These are phyloP conservation scores for Isoetes engelmannii DNA, from an alignment of 83 land plant species.

Conservation along the genomic window DNA sequence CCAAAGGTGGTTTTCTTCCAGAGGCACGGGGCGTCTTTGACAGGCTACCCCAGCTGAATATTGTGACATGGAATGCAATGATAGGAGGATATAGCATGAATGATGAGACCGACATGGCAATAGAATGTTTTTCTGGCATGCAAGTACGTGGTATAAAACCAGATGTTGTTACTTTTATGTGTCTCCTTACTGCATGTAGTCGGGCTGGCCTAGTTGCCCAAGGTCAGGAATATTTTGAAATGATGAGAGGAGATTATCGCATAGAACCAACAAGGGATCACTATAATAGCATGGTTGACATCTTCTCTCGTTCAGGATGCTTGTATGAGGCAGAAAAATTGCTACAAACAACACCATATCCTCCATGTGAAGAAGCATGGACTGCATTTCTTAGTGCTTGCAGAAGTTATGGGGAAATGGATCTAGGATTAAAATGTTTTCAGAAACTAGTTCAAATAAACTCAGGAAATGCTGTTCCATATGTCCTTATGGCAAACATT, in stretches of 20 bases:
- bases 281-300: conserved; percentile 14
- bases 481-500: too few species aligned
- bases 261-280: conserved; percentile 15
- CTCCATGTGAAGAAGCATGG: conserved; percentile 1
- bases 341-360: conserved; percentile 1
- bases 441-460: too few species aligned
- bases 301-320: conserved; percentile 8
- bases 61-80: conserved; percentile 13
- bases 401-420: conserved; percentile 3
- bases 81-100: conserved; percentile 7
- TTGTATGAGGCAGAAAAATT: conserved; percentile 7
- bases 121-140: conserved; percentile 1
- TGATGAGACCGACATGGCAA: not conserved
- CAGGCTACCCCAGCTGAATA: not conserved
- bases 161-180: conserved; percentile 1
- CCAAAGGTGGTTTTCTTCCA: not conserved
- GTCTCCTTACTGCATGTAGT: conserved; percentile 15
- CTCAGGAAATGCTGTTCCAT: too few species aligned
- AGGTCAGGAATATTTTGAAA: conserved; percentile 7
- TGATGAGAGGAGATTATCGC: conserved; percentile 9
- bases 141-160: not conserved
- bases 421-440: too few species aligned
- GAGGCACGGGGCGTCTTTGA: conserved; percentile 3
- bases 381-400: conserved; percentile 7
- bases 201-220: too few species aligned